phyloP scores from a whole-genome alignment of 495 filamentous ascomycete genomes.

The Daldinia vernicosa region DNA sequence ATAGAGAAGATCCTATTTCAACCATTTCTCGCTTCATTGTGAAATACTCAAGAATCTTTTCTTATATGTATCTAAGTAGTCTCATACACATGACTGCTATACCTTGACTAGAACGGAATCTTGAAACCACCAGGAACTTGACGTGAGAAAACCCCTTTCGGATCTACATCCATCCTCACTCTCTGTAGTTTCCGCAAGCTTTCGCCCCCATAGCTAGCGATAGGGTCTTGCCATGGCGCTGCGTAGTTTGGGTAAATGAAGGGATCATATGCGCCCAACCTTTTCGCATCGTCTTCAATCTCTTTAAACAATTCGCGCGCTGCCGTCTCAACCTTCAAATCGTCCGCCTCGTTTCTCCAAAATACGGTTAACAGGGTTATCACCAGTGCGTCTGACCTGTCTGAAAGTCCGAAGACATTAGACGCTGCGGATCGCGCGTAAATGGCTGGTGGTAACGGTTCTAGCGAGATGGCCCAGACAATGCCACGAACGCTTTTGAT shows the following conservation, averaged over 20 bases:
- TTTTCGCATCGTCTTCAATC: constrained; percentile 8
- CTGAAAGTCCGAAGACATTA: constrained; percentile 58
- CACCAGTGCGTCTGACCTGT: constrained; percentile 38
- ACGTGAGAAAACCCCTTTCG: constrained; percentile 54
- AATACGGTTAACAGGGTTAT: constrained; percentile 2
- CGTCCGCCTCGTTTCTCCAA: constrained; percentile 11
- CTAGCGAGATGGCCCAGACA: constrained; percentile 44
- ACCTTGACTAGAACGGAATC: constrained; percentile 9
- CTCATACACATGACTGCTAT: background rate
- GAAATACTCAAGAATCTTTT: no score
- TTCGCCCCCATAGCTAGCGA: constrained; percentile 56
- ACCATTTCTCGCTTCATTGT: no score
- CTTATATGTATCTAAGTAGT: no score
- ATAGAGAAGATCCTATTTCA: background rate
- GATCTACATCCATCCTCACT: constrained; percentile 56
- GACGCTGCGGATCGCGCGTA: constrained; percentile 50
- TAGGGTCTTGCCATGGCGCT: constrained; percentile 49
- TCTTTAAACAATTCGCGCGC: constrained; percentile 5
- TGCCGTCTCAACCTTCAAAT: constrained; percentile 9
- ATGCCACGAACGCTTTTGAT: constrained; percentile 10
- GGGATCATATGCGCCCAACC: constrained; percentile 25
- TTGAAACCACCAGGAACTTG: constrained; percentile 48
- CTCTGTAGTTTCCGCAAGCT: constrained; percentile 49
- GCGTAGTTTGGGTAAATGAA: constrained; percentile 53
- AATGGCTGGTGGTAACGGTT: constrained; percentile 56